Base-by-base conservation (phyloP, 306 rosid genomes). In the Glycyrrhiza uralensis region DNA sequence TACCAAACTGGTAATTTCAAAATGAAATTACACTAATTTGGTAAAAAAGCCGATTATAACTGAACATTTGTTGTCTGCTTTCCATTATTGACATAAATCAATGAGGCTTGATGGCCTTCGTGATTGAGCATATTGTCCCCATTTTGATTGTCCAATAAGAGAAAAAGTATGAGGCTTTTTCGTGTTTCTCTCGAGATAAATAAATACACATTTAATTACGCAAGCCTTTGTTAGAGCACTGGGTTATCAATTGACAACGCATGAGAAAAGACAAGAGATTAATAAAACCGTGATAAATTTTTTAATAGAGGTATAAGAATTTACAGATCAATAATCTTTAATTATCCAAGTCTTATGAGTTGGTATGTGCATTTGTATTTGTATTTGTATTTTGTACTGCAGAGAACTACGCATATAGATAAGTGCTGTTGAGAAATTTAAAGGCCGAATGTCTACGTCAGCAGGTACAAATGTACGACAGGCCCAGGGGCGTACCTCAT, bases 381-480 rank as follows among this genome's bases (percentile, higher is more conserved):
- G 71, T 28, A 24, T 28, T 23, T 12, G 11, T 61, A 14, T 52
- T 26, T 18, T 59, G 35, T 12, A 24, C 2, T 26, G 29, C 4
- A 26, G 2, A 4, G 29, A n/a, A n/a, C n/a, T n/a, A n/a, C n/a
- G n/a, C n/a, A n/a, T n/a, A n/a, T n/a, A n/a, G n/a, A n/a, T n/a
- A n/a, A n/a, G n/a, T n/a, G n/a, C n/a, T n/a, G 14, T 24, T 44
- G 54, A 28, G 45, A 66, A 47, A 66, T 70, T 71, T 9, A 26
- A 70, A 70, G 57, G 2, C 3, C 2, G 1, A 15, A 46, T 8
- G 35, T 76, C 71, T 61, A 69, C 72, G 76, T 80, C 77, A 78
- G 12, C 76, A 41, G 49, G 75, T 73, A 80, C 73, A 32, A 28
- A 64, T 50, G 64, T 50, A 24, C 44, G 7, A 26, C 10, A 32